Evolutionary conservation across 2,329 filamentous ascomycete genomes (phyloP), one percentile per base, ranked within the genome.

Genomic region (Pseudogymnoascus sp.): DNA sequence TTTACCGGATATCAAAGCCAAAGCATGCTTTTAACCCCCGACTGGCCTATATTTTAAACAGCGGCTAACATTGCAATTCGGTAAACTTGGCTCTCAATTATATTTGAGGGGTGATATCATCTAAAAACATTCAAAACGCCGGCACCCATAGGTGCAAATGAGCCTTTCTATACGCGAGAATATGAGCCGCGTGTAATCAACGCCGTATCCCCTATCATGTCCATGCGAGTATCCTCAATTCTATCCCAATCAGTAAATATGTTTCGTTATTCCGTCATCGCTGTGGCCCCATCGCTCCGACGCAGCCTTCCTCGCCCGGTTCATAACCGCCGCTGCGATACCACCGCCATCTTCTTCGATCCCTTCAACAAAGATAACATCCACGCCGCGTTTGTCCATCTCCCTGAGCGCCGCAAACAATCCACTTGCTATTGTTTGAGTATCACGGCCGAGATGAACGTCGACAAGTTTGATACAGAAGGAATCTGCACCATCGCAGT

Each of bases 361-460:
- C 2, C 93, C 93, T 75, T 99, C 95, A 10, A 98, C 91, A 69
- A 93, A 90, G 62, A 99, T 97, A 19, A 89, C 81, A 73, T 95
- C 87, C 3, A 92, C 92, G 31, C 86, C 84, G 67, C 86, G 81
- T 71, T 87, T 85, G 75, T 99, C 95, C 67, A 99, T 82, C 69
- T 93, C 90, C 62, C 95, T 83, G 63, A 99, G 79, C 1, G 92
- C 90, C 11, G 91, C 90, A 74, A 99, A 99, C 13, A 99, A 79
- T 0, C 90, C 90, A 70, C 93, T 86, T 1, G 95, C 93, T 70
- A 99, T 92, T 34, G 84, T 84, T 68, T 85, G 84, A 0, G 86
- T 87, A 51, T 89, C 84, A 14, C 77, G 77, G 0, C 93, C 93
- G 13, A 99, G 80, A 65, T 85, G 78, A 54, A 96, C 85, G 70